A percentile compares a stretch with the other conserved stretches of the same genome.
Conservation (phyloP, 2,329 filamentous ascomycete species). For the Diaporthe capsici region DNA sequence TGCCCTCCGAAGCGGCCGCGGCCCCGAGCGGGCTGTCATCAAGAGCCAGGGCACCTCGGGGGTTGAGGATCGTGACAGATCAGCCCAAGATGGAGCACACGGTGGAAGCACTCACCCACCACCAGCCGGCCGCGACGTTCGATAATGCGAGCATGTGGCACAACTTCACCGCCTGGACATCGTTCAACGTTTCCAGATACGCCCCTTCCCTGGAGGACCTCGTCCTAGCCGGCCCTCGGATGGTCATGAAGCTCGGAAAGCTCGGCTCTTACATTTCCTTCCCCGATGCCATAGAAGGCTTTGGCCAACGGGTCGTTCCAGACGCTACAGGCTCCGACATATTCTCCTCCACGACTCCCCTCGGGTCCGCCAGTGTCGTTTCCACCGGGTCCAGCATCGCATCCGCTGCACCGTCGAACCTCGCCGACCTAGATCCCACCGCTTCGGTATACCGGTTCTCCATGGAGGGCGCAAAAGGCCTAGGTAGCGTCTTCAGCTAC, state of each 20-base stretch:
- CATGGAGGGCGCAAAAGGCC: slow-evolving; percentile 74
- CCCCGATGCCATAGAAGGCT: slow-evolving; percentile 72
- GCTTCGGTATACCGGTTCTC: slow-evolving; percentile 64
- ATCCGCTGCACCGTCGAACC: slow-evolving; percentile 57
- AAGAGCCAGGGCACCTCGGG: slow-evolving; percentile 12
- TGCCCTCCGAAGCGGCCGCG: slow-evolving; percentile 27
- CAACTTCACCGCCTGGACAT: slow-evolving; percentile 69
- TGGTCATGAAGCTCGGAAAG: slow-evolving; percentile 77
- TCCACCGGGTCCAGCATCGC: slow-evolving; percentile 60
- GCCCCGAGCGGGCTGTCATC: slow-evolving; percentile 28
- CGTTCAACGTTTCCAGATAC: slow-evolving; percentile 70
- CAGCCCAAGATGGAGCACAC: slow-evolving; percentile 39
- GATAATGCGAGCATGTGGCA: slow-evolving; percentile 63
- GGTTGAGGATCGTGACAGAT: slow-evolving; percentile 17
- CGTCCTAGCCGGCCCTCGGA: slow-evolving; percentile 77
- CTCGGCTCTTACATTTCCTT: slow-evolving; percentile 74
- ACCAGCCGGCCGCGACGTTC: slow-evolving; percentile 49
- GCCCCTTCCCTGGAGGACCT: slow-evolving; percentile 78
- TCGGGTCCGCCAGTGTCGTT: slow-evolving; percentile 65
- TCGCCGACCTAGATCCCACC: slow-evolving; percentile 57
- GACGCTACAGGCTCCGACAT: slow-evolving; percentile 66
- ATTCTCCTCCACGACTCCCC: slow-evolving; percentile 51
- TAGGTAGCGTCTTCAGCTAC: slow-evolving; percentile 92
- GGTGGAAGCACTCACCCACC: slow-evolving; percentile 33
- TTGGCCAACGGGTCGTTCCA: slow-evolving; percentile 72